A percentile compares a stretch with the other conserved stretches of the same genome.
These are phyloP conservation scores for Pythium guiyangense DNA, from an alignment of 352 stramenopile genomes.

Conservation along the genomic window DNA sequence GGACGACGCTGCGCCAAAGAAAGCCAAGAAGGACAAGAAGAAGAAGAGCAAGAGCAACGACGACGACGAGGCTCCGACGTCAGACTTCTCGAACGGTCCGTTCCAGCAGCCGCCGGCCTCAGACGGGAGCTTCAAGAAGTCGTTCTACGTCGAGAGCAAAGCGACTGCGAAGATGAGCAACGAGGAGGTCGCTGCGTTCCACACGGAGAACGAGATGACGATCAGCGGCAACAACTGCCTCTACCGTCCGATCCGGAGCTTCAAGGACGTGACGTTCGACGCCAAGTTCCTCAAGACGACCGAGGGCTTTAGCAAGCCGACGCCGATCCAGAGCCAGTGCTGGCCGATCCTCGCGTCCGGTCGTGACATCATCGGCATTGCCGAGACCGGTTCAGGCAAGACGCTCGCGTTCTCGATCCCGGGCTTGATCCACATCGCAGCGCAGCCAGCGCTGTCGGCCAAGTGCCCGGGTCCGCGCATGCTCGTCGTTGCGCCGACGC, in stretches of 20 bases:
- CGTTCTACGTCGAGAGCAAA: constrained; percentile 79
- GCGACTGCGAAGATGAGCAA: constrained; percentile 73
- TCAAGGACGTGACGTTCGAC: constrained; percentile 68
- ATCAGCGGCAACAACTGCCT: constrained; percentile 85
- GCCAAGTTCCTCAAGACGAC: constrained; percentile 87
- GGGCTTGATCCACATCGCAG: constrained; percentile 84
- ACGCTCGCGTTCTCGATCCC: constrained; percentile 97
- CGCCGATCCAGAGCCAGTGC: constrained; percentile 97
- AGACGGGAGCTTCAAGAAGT: constrained; percentile 78
- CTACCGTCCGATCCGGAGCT: constrained; percentile 79
- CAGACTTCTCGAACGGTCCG: constrained; percentile 64
- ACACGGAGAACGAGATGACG: constrained; percentile 81
- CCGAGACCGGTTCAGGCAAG: constrained; percentile 95
- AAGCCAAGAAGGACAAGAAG: constrained; percentile 55
- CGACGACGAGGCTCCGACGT: constrained; percentile 13
- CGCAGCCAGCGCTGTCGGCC: constrained; percentile 45
- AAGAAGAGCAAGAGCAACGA: constrained; percentile 28
- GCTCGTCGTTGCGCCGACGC: constrained; percentile 92
- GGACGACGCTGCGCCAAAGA: constrained; percentile 8
- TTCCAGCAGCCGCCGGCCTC: constrained; percentile 64
- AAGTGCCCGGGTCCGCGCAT: constrained; percentile 81
- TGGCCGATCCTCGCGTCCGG: constrained; percentile 90
- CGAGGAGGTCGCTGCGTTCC: constrained; percentile 81
- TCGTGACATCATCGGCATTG: constrained; percentile 89
- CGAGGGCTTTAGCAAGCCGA: constrained; percentile 90